phyloP scores from a whole-genome alignment of 2,329 filamentous ascomycete species.

The Zymoseptoria brevis region DNA sequence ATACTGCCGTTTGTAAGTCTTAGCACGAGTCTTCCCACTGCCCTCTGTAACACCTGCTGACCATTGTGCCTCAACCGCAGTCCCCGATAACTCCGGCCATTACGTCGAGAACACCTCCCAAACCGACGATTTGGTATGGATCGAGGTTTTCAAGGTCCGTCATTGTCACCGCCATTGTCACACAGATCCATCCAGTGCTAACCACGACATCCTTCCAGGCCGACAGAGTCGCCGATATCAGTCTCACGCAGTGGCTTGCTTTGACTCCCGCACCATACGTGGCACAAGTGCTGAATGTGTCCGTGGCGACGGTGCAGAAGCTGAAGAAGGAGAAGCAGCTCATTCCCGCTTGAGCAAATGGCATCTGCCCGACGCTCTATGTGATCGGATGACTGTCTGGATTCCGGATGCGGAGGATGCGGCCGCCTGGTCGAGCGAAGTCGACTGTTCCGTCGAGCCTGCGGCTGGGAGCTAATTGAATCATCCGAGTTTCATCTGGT shows the following conservation, averaged over 20 bases:
- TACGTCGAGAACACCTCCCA: conserved; percentile 62
- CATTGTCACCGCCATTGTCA: not conserved
- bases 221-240: conserved; percentile 58
- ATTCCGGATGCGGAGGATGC: too few relatives aligned
- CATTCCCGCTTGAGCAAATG: not conserved
- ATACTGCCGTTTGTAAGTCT: conserved; percentile 27
- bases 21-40: not conserved
- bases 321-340: conserved; percentile 3
- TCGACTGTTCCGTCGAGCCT: too few relatives aligned
- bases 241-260: conserved; percentile 60
- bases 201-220: conserved; percentile 27
- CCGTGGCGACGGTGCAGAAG: not conserved
- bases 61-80: conserved; percentile 32
- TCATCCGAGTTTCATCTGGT: too few relatives aligned
- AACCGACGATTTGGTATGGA: conserved; percentile 56
- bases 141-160: conserved; percentile 56
- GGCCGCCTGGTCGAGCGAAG: too few relatives aligned
- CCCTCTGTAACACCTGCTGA: not conserved
- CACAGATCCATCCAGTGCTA: not conserved
- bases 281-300: not conserved
- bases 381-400: too few relatives aligned
- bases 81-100: conserved; percentile 57
- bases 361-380: not conserved
- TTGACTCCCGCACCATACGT: conserved; percentile 57
- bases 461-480: too few relatives aligned